Evolutionary conservation across 2,329 filamentous ascomycete species (phyloP).

Genomic region (Parascedosporium putredinis): DNA sequence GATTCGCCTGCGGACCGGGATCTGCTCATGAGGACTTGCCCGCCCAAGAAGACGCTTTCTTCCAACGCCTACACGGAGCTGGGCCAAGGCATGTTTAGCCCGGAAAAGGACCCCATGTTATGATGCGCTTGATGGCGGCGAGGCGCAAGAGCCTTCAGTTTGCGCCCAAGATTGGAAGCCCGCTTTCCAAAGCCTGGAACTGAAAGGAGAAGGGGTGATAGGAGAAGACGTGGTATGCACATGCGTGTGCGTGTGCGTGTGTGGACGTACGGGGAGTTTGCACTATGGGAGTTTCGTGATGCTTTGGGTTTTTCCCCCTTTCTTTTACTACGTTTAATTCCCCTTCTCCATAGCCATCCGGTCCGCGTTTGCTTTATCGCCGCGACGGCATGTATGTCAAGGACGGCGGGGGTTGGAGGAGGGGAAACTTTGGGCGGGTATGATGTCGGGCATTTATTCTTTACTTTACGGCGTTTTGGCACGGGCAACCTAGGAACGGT

Average conservation of each 20-base stretch:
- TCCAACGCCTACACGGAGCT: conserved; percentile 14
- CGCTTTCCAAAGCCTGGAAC: conserved; percentile 49
- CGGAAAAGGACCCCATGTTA: conserved; percentile 45
- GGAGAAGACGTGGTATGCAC: no score
- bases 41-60: conserved; percentile 17
- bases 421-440: neutral
- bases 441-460: neutral
- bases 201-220: conserved; percentile 13
- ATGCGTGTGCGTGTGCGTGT: no score
- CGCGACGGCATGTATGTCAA: no score
- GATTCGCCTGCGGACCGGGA: conserved; percentile 25
- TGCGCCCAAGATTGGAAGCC: conserved; percentile 65
- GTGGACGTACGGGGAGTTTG: no score
- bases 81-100: conserved; percentile 33
- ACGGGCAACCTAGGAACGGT: neutral
- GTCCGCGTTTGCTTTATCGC: no score
- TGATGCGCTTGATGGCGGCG: conserved; percentile 58
- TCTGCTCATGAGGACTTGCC: conserved; percentile 42
- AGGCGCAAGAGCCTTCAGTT: conserved; percentile 69
- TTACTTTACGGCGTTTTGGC: conserved; percentile 1
- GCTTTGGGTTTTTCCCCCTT: no score
- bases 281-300: no score
- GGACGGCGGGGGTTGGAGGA: no score
- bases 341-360: no score
- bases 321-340: no score